Evolutionary conservation across 2,329 filamentous ascomycete species (phyloP).

Genomic region (Trichoderma sp.): DNA sequence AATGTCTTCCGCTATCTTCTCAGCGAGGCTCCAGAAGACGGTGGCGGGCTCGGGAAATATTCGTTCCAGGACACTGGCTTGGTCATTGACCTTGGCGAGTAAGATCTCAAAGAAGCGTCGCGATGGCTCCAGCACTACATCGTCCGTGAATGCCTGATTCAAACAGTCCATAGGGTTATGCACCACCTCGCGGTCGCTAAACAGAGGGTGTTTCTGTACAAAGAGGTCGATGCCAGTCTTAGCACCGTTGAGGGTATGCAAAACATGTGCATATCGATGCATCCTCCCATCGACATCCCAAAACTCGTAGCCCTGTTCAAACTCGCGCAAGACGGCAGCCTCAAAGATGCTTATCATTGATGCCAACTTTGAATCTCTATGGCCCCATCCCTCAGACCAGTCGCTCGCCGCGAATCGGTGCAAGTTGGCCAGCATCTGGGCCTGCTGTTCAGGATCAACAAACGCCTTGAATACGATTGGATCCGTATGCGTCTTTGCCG

Average conservation of each 20-base stretch:
- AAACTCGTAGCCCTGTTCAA: constrained; percentile 86
- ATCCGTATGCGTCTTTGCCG: constrained; percentile 72
- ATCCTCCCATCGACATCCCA: constrained; percentile 88
- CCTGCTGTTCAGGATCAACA: constrained; percentile 84
- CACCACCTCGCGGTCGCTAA: constrained; percentile 70
- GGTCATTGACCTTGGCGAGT: constrained; percentile 76
- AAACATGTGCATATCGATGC: constrained; percentile 83
- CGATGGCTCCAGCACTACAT: constrained; percentile 76
- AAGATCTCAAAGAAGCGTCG: constrained; percentile 78
- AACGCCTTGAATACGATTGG: constrained; percentile 85
- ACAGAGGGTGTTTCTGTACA: constrained; percentile 83
- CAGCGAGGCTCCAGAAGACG: constrained; percentile 76
- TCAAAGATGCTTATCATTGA: constrained; percentile 83
- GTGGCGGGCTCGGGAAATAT: constrained; percentile 74
- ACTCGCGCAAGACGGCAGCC: constrained; percentile 85
- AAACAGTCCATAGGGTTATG: constrained; percentile 77
- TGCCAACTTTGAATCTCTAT: constrained; percentile 70
- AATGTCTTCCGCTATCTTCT: constrained; percentile 81
- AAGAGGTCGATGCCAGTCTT: constrained; percentile 79
- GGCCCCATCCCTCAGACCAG: constrained; percentile 70
- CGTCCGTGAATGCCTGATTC: constrained; percentile 64
- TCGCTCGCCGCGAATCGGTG: constrained; percentile 79
- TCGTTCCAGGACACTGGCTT: constrained; percentile 74
- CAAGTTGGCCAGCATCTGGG: constrained; percentile 82
- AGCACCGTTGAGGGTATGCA: constrained; percentile 80